Conservation (phyloP, 2,329 filamentous ascomycete species). For the Herpotrichia juniperi region DNA sequence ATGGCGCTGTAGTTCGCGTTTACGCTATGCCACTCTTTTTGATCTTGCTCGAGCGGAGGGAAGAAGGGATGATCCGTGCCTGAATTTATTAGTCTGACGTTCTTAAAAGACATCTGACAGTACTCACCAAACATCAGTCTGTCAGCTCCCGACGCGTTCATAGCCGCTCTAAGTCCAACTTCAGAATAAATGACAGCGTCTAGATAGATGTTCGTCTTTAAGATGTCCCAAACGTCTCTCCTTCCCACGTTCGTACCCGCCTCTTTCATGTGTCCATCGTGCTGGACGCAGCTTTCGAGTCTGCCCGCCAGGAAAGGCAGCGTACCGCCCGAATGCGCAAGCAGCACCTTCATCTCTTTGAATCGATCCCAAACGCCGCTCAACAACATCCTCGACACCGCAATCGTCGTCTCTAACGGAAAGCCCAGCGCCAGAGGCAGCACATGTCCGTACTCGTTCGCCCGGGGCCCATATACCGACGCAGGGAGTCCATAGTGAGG, state of each 20-base stretch:
- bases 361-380: constrained; percentile 83
- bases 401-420: constrained; percentile 91
- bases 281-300: constrained; percentile 84
- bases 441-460: constrained; percentile 82
- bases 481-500: constrained; percentile 89
- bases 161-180: constrained; percentile 73
- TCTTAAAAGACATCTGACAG: neutral
- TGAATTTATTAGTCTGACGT: constrained; percentile 20
- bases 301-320: constrained; percentile 86
- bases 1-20: constrained; percentile 64
- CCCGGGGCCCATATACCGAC: constrained; percentile 77
- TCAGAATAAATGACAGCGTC: constrained; percentile 86
- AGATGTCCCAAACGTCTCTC: constrained; percentile 67
- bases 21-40: constrained; percentile 74
- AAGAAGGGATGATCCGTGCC: constrained; percentile 85
- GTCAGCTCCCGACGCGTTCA: constrained; percentile 70
- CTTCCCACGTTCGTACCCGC: constrained; percentile 65
- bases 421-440: constrained; percentile 86
- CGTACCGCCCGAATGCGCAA: constrained; percentile 89
- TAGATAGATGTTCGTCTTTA: constrained; percentile 80
- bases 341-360: constrained; percentile 70
- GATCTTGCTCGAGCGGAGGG: constrained; percentile 70
- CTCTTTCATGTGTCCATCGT: constrained; percentile 76
- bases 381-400: constrained; percentile 85
- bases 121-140: constrained; percentile 72